These are phyloP conservation scores for Cubamyces sp. DNA, from an alignment of 768 basidiomycete genomes.

Conservation along the genomic window DNA sequence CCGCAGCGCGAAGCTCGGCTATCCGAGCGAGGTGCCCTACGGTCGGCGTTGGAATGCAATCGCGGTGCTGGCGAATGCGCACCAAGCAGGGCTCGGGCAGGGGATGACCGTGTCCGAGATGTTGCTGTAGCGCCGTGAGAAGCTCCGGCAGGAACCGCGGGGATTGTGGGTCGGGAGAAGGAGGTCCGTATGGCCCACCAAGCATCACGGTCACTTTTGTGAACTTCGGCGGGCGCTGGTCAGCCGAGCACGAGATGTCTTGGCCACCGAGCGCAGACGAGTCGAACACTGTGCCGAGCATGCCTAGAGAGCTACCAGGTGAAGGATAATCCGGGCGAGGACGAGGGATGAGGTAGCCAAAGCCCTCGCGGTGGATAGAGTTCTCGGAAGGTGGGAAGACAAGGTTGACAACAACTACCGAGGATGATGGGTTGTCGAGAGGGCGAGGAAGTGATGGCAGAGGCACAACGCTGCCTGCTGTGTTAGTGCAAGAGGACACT, in stretches of 20 bases:
- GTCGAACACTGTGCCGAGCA: conserved; percentile 91
- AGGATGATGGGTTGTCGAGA: conserved; percentile 68
- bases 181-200: conserved; percentile 68
- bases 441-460: conserved; percentile 60
- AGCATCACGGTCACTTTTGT: conserved; percentile 91
- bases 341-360: conserved; percentile 93
- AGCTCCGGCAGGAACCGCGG: conserved; percentile 34
- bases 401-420: conserved; percentile 88
- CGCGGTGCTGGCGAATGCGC: conserved; percentile 54
- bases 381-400: conserved; percentile 62
- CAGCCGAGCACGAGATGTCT: conserved; percentile 37
- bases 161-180: conserved; percentile 47
- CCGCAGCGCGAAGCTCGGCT: conserved; percentile 52
- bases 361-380: conserved; percentile 79
- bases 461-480: background rate
- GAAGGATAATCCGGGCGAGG: conserved; percentile 56
- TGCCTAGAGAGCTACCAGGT: conserved; percentile 39
- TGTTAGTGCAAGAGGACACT: background rate
- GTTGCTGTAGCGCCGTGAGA: conserved; percentile 32
- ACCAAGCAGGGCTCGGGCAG: conserved; percentile 59
- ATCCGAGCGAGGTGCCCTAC: conserved; percentile 78
- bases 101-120: conserved; percentile 27
- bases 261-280: conserved; percentile 73
- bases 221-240: conserved; percentile 38
- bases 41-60: conserved; percentile 79